Evolutionary conservation across 257 asterid genomes (phyloP).

Genomic region (Ehretia macrophylla): DNA sequence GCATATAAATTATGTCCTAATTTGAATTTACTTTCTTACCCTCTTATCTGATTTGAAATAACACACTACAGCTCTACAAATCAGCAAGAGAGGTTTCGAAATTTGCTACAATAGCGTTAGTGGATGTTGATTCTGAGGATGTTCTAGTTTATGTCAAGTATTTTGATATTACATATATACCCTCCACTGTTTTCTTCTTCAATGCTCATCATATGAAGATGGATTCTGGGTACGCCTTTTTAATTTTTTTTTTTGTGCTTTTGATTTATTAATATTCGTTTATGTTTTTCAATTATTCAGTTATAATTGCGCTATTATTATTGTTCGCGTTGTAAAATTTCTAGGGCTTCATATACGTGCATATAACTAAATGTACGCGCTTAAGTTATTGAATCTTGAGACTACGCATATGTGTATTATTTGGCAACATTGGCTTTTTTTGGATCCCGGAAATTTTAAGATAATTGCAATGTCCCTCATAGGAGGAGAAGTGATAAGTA

Average conservation of each 20-base stretch:
- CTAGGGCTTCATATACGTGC: too few species aligned
- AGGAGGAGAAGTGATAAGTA: too few species aligned
- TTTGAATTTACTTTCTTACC: not conserved
- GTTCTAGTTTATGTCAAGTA: slow-evolving; percentile 78
- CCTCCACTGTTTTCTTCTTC: slow-evolving; percentile 86
- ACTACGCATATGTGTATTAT: too few species aligned
- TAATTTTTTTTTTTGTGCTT: not conserved
- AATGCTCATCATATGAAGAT: slow-evolving; percentile 98
- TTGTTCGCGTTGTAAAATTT: too few species aligned
- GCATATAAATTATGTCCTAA: not conserved
- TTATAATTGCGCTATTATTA: not conserved
- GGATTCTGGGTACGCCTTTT: slow-evolving; percentile 68
- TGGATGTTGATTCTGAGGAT: slow-evolving; percentile 76
- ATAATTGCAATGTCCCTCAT: too few species aligned
- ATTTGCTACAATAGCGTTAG: slow-evolving; percentile 75
- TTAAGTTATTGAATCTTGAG: too few species aligned
- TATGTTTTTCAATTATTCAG: not conserved
- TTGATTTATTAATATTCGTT: not conserved
- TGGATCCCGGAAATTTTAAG: too few species aligned
- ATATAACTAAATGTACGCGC: too few species aligned
- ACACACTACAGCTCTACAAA: slow-evolving; percentile 57
- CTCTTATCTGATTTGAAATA: not conserved
- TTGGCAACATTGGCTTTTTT: too few species aligned
- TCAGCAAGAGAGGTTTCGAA: slow-evolving; percentile 78
- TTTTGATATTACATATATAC: slow-evolving; percentile 72